Conservation (phyloP, 164 flowering plant genomes). For the Vitis amurensis region DNA sequence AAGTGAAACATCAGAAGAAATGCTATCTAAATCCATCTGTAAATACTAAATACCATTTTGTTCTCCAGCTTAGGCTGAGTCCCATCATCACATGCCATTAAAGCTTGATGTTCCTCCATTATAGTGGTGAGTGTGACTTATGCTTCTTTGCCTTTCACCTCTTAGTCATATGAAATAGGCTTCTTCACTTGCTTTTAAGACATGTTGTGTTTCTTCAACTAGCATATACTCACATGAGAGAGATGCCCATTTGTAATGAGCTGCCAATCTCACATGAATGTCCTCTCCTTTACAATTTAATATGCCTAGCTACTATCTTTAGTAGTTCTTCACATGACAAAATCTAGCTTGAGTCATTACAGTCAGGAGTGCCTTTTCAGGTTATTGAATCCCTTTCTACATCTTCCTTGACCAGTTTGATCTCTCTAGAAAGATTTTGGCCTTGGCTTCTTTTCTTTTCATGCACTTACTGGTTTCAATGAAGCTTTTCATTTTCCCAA, state of each 20-base stretch:
- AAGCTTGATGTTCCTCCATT: constrained; percentile 5
- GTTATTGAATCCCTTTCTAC: not conserved
- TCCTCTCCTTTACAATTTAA: not conserved
- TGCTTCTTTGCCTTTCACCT: not conserved
- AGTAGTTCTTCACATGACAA: constrained; percentile 26
- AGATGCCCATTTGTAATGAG: not conserved
- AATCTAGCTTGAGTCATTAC: constrained; percentile 7
- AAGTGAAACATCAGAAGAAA: not conserved
- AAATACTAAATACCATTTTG: constrained; percentile 9
- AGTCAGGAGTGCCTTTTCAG: constrained; percentile 10
- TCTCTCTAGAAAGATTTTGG: constrained; percentile 8
- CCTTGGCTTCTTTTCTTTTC: constrained; percentile 11
- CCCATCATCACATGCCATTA: constrained; percentile 16
- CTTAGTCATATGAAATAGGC: not conserved
- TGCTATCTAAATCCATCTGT: constrained; percentile 18
- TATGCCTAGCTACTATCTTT: constrained; percentile 3
- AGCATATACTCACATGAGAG: constrained; percentile 26
- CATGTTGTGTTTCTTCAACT: not conserved
- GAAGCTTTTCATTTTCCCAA: constrained; percentile 27
- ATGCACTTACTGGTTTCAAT: constrained; percentile 1
- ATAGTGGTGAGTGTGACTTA: not conserved
- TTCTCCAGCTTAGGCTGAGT: not conserved
- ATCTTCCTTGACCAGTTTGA: constrained; percentile 14
- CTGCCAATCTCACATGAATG: constrained; percentile 8
- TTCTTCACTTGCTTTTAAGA: no score